Conservation (phyloP, 2,329 filamentous ascomycete genomes). For the Pestalotiopsis sp. region DNA sequence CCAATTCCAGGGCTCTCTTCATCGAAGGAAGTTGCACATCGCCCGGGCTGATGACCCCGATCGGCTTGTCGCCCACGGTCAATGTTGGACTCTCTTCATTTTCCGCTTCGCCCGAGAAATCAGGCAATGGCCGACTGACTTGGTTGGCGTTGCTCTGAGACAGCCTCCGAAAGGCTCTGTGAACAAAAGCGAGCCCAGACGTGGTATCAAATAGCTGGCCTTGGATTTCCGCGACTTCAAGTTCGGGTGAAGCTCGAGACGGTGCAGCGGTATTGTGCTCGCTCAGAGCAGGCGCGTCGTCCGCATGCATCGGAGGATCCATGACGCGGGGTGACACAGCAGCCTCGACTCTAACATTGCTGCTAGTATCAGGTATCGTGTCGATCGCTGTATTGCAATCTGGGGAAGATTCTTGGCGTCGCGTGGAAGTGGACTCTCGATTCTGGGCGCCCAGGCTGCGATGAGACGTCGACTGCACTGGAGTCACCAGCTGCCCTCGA, state of each 20-base stretch:
- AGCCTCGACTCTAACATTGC: background rate
- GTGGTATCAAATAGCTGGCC: constrained; percentile 59
- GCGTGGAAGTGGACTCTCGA: constrained; percentile 8
- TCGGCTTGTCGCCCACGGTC: constrained; percentile 13
- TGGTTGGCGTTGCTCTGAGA: constrained; percentile 42
- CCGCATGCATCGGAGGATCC: background rate
- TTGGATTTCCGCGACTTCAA: constrained; percentile 41
- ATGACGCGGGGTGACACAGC: background rate
- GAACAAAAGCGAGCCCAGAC: constrained; percentile 58
- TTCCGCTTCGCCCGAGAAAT: background rate
- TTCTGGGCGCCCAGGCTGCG: background rate
- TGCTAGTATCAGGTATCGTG: background rate
- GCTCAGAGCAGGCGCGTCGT: background rate
- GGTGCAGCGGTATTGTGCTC: constrained; percentile 7
- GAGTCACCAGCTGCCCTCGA: constrained; percentile 40
- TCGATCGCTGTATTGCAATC: background rate
- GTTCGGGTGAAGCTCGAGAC: constrained; percentile 31
- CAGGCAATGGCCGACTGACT: constrained; percentile 26
- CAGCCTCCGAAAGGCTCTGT: constrained; percentile 54
- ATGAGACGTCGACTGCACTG: constrained; percentile 22
- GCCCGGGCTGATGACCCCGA: background rate
- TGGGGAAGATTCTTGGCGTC: background rate
- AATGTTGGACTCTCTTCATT: constrained; percentile 9
- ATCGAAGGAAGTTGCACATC: constrained; percentile 19
- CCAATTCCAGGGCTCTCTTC: constrained; percentile 21